Percentiles rank a stretch among this genome's conserved stretches.
phyloP scores from a whole-genome alignment of 225 moss, liverwort and hornwort species.

The Bryum argenteum region DNA sequence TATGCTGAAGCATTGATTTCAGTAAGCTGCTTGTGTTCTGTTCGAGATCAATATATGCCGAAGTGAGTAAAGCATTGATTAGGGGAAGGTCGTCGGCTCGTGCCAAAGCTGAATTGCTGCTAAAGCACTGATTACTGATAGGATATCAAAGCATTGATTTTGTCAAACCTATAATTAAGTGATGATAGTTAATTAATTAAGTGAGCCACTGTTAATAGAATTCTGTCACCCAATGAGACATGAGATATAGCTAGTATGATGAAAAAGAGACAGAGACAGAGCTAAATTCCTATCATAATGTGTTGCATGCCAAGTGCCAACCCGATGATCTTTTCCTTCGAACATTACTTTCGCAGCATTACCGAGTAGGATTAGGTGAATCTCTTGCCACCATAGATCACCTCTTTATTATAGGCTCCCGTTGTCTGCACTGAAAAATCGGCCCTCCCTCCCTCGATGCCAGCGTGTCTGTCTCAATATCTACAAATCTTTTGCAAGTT shows the following conservation, averaged over 20 bases:
- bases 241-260: background rate
- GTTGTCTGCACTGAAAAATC: conserved; percentile 3
- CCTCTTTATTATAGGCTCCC: background rate
- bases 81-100: too few relatives aligned
- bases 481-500: too few relatives aligned
- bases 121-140: too few relatives aligned
- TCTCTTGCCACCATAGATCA: conserved; percentile 22
- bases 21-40: background rate
- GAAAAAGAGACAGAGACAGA: too few relatives aligned
- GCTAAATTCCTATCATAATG: background rate
- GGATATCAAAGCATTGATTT: background rate
- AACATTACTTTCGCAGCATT: conserved; percentile 18
- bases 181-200: too few relatives aligned
- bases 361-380: conserved; percentile 32
- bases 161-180: background rate
- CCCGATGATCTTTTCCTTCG: background rate
- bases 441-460: conserved; percentile 17
- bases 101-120: too few relatives aligned
- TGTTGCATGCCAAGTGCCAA: background rate
- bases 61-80: background rate
- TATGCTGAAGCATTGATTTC: background rate
- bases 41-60: background rate
- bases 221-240: conserved; percentile 8
- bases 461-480: conserved; percentile 13
- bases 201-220: too few relatives aligned